phyloP scores from a whole-genome alignment of 2,329 filamentous ascomycete species.

The Xylaria sp. region DNA sequence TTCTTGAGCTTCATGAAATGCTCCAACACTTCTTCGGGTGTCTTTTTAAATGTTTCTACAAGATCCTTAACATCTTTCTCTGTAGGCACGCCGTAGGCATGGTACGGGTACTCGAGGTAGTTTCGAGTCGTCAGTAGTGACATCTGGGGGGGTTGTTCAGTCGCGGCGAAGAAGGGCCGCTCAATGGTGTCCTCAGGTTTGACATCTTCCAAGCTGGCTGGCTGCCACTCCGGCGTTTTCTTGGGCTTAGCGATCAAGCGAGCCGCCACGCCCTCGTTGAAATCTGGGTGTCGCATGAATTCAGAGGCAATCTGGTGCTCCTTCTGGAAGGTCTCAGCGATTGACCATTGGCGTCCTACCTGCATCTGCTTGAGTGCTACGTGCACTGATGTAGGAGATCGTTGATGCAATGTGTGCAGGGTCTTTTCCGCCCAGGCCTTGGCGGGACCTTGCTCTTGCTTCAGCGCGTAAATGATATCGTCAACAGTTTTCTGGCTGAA shows the following conservation, averaged over 20 bases:
- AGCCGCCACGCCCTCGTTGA: constrained; percentile 83
- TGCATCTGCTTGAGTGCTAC: constrained; percentile 82
- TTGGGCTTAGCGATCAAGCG: constrained; percentile 57
- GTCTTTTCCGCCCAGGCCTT: constrained; percentile 75
- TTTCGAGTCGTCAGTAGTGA: constrained; percentile 56
- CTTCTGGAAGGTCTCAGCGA: constrained; percentile 75
- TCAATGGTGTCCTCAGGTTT: constrained; percentile 47
- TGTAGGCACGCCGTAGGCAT: constrained; percentile 63
- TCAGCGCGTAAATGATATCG: constrained; percentile 65
- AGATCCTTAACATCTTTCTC: constrained; percentile 55
- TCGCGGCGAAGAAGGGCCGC: constrained; percentile 62
- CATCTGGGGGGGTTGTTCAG: constrained; percentile 44
- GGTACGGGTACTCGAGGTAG: constrained; percentile 70
- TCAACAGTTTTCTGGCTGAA: constrained; percentile 63
- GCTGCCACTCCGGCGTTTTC: constrained; percentile 67
- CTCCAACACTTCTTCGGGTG: constrained; percentile 54
- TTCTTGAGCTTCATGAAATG: constrained; percentile 56
- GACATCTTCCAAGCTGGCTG: constrained; percentile 65
- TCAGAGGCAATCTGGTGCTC: constrained; percentile 78
- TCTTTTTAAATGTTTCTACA: constrained; percentile 38
- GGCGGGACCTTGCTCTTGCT: constrained; percentile 49
- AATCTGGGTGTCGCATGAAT: constrained; percentile 91
- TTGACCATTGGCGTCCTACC: constrained; percentile 68
- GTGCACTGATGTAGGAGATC: constrained; percentile 81
- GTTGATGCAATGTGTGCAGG: constrained; percentile 64